Evolutionary conservation across 1,284 basidiomycete species (phyloP).

Genomic region (Ceratobasidium sp.): DNA sequence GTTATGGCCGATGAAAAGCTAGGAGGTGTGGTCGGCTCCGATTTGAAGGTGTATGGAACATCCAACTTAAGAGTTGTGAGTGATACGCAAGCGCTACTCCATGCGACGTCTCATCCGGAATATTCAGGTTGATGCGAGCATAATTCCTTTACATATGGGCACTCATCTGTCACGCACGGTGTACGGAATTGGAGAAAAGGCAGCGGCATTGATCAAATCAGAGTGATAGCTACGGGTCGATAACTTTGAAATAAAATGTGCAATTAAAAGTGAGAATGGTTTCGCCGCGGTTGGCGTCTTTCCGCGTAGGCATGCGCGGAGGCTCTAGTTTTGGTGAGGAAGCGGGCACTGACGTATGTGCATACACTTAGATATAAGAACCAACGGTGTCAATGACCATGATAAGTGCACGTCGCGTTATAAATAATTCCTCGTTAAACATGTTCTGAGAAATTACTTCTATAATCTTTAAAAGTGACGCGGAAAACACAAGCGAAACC

Average conservation of each 20-base stretch:
- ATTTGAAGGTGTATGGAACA: conserved; percentile 51
- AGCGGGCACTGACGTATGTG: too few species aligned
- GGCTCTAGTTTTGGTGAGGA: too few species aligned
- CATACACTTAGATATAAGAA: too few species aligned
- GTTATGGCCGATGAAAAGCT: conserved; percentile 48
- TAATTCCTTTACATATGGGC: conserved; percentile 50
- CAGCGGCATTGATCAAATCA: conserved; percentile 44
- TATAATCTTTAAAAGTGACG: too few species aligned
- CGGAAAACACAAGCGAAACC: too few species aligned
- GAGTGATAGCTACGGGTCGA: neutral
- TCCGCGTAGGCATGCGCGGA: too few species aligned
- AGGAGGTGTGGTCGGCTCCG: conserved; percentile 51
- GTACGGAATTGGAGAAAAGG: conserved; percentile 51
- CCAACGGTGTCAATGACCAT: too few species aligned
- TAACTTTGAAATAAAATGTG: too few species aligned
- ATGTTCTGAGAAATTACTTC: too few species aligned
- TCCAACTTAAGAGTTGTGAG: conserved; percentile 45
- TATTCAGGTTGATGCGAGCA: conserved; percentile 41
- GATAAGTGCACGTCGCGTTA: too few species aligned
- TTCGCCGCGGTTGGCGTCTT: too few species aligned
- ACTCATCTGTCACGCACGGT: conserved; percentile 50
- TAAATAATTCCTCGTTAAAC: too few species aligned
- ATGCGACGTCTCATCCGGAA: neutral
- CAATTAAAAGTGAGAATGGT: neutral
- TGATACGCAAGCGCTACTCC: neutral